Evolutionary conservation across 345 rosid genomes (phyloP).

Genomic region (Jatropha curcas): DNA sequence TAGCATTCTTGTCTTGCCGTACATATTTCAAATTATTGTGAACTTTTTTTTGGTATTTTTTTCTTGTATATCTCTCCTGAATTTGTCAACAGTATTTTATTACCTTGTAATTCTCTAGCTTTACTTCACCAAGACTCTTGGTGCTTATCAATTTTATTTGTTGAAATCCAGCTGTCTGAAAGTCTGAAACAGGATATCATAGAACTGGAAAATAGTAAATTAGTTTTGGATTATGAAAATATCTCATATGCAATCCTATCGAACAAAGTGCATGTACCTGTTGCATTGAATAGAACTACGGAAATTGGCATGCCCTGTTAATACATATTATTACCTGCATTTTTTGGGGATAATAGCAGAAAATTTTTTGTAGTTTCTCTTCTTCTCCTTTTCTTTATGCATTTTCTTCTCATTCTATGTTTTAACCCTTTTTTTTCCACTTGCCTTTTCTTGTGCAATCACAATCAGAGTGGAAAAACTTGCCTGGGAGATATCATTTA

Average conservation of each 20-base stretch:
- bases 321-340: neutral
- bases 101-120: neutral
- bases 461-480: conserved; percentile 64
- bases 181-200: neutral
- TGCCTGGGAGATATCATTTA: conserved; percentile 83
- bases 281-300: neutral
- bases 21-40: neutral
- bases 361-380: neutral
- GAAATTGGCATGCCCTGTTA: neutral
- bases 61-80: neutral
- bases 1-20: neutral
- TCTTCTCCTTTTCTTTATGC: neutral
- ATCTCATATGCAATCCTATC: too few relatives aligned
- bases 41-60: neutral
- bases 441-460: conserved; percentile 1
- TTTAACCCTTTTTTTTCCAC: neutral
- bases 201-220: neutral
- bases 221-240: neutral
- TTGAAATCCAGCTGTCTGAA: neutral
- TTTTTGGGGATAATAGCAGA: neutral
- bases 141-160: neutral
- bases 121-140: too few relatives aligned
- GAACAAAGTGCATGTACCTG: too few relatives aligned
- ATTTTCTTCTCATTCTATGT: neutral
- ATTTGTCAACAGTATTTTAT: neutral